Evolutionary conservation across 306 rosid species (phyloP), one percentile per base, ranked within the genome.

Genomic region (Quercus gilva): DNA sequence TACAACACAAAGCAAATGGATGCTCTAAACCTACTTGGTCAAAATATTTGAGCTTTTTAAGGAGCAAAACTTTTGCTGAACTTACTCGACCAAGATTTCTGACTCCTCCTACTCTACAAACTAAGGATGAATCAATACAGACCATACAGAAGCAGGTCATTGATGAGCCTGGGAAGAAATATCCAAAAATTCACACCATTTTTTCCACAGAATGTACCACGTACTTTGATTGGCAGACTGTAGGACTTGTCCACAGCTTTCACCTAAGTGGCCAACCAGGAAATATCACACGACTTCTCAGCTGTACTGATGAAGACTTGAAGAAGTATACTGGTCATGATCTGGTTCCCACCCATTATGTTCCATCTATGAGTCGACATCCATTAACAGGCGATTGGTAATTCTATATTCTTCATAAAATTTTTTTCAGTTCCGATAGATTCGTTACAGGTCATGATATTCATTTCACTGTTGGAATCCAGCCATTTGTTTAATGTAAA

Each of bases 311-410:
- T 51, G 92, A 90, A 73, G 96, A 90, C 82, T 87, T 95, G 74
- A 78, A 78, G 84, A 73, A 87, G 73, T 95, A 95, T 80, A 78
- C 88, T 76, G 99, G 98, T 78, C 89, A 83, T 75, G 92, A 95
- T 78, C 88, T 95, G 72, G 99, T 97, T 79, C 98, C 98, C 49
- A 95, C 99, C n/a, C 99, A 95, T 85, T 86, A 91, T 76, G 98
- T 95, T 58, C 99, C 97, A 75, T 95, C 98, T 69, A 93, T 95
- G 99, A 95, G 89, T 79, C 91, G 77, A 73, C 99, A 95, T 85
- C 99, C 99, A 57, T 80, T 95, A 69, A 93, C 99, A 6, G 99
- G 92, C 81, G 99, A 95, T 86, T 95, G 99, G 98, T 95, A 95
- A 87, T 73, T 78, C 20, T 67, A 17, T 37, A 78, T 19, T 65